Percentiles rank a stretch among this genome's conserved stretches.
phyloP scores from a whole-genome alignment of 768 basidiomycete genomes.

The Daedalea quercina region DNA sequence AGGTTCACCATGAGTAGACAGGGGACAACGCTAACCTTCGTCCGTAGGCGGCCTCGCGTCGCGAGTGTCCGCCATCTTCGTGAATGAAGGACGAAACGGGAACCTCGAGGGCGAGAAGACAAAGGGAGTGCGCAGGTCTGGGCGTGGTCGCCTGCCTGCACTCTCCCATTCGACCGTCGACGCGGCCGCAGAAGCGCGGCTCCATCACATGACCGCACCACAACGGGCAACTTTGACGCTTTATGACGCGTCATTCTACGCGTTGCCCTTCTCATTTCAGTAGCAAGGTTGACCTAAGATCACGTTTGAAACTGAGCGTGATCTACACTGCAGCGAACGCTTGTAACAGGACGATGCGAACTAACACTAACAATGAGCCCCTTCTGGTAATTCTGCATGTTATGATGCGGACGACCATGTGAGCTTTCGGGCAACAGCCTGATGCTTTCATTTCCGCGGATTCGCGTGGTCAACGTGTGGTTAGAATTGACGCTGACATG shows the following conservation, averaged over 20 bases:
- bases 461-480: too few species aligned
- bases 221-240: not conserved
- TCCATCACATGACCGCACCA: not conserved
- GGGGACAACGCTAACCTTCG: constrained; percentile 35
- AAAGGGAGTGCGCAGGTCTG: not conserved
- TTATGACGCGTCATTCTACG: not conserved
- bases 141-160: not conserved
- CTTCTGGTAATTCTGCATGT: too few species aligned
- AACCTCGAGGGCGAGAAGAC: not conserved
- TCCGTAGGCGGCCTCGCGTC: constrained; percentile 48
- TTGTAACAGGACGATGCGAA: too few species aligned
- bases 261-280: too few species aligned
- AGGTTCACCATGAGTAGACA: constrained; percentile 3
- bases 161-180: not conserved
- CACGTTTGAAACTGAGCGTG: too few species aligned
- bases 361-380: too few species aligned
- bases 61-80: constrained; percentile 47
- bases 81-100: constrained; percentile 6
- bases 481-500: too few species aligned
- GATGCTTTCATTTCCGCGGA: too few species aligned
- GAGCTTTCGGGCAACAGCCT: too few species aligned
- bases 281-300: too few species aligned
- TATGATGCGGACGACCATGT: too few species aligned
- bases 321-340: too few species aligned
- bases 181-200: not conserved